Evolutionary conservation across 306 rosid genomes (phyloP), one percentile per base, ranked within the genome.

Genomic region (Cicer judaicum): DNA sequence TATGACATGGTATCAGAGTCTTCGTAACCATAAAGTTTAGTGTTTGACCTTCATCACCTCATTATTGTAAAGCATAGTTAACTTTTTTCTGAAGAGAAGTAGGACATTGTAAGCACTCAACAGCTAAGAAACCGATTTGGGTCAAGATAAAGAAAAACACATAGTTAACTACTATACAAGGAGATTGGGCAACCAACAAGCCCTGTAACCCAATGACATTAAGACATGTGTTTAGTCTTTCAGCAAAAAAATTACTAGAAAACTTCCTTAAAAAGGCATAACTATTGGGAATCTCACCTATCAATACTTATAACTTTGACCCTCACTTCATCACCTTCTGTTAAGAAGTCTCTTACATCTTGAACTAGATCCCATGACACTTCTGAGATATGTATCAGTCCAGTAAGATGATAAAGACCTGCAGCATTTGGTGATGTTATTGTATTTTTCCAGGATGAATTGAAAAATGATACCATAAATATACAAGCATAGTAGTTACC

Each of bases 301-400:
- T 93, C 91, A 65, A 93, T 69, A 78, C 65, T 68, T 48, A 72
- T 71, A 63, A 93, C 85, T 79, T 93, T 93, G 80, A 83, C 97
- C 85, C 79, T 89, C 70, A 89, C 87, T 74, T 76, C 57, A 72
- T 91, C 94, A 36, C 91, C 96, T 74, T 72, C 90, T 53, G 76
- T 77, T 76, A 93, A 80, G 86, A 93, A 64, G 68, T 93, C 97
- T 83, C 97, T 84, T 70, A 86, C 91, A 84, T 91, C 97, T 56
- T 79, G 92, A 81, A 93, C 87, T 75, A 93, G 83, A 87, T 93
- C 98, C 98, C 98, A 93, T 10, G 98, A 89, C 79, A 91, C 97
- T 83, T 93, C 98, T 6, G 96, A 88, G 82, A 91, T 55, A 82
- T 94, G 97, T 74, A 93, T 89, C 74, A 93, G 86, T 68, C 98